Percentiles rank a stretch among this genome's conserved stretches.
Evolutionary conservation across 139 green algal genomes (phyloP).

Genomic region (Ulvella scutata): DNA sequence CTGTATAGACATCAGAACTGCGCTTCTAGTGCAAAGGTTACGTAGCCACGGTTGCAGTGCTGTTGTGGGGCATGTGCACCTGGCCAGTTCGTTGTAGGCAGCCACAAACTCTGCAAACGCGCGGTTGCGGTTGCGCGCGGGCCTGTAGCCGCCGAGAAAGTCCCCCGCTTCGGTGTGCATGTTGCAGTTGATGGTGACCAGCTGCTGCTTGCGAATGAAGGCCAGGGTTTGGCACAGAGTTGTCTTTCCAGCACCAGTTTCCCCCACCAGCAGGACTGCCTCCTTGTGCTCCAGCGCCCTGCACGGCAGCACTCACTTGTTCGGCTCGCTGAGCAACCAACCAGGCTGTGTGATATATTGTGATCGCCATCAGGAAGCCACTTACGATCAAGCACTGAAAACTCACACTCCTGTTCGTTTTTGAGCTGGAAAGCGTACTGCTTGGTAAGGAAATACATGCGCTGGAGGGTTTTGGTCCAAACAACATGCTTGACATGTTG

Average conservation of each 20-base stretch:
- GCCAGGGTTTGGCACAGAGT: slow-evolving; percentile 90
- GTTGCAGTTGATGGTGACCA: slow-evolving; percentile 98
- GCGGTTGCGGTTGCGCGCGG: slow-evolving; percentile 16
- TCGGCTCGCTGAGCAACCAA: too few relatives aligned
- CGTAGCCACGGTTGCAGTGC: not conserved
- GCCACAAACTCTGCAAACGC: slow-evolving; percentile 7
- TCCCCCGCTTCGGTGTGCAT: slow-evolving; percentile 96
- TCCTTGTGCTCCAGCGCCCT: slow-evolving; percentile 63
- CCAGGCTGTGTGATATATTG: too few relatives aligned
- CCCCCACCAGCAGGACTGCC: slow-evolving; percentile 87
- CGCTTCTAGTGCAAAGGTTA: too few relatives aligned
- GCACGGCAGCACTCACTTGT: too few relatives aligned
- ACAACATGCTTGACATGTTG: slow-evolving; percentile 48
- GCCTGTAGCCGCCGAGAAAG: slow-evolving; percentile 89
- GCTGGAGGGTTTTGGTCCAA: slow-evolving; percentile 82
- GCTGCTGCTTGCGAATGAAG: slow-evolving; percentile 46
- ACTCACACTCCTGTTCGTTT: too few relatives aligned
- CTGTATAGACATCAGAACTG: too few relatives aligned
- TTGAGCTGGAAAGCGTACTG: too few relatives aligned
- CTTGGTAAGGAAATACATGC: slow-evolving; percentile 65
- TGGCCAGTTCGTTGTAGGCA: not conserved
- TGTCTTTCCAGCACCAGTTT: slow-evolving; percentile 96
- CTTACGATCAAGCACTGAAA: too few relatives aligned
- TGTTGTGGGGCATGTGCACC: not conserved
- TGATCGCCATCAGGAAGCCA: too few relatives aligned